Evolutionary conservation across 2,329 filamentous ascomycete species (phyloP).

Genomic region (Didymella pomorum): DNA sequence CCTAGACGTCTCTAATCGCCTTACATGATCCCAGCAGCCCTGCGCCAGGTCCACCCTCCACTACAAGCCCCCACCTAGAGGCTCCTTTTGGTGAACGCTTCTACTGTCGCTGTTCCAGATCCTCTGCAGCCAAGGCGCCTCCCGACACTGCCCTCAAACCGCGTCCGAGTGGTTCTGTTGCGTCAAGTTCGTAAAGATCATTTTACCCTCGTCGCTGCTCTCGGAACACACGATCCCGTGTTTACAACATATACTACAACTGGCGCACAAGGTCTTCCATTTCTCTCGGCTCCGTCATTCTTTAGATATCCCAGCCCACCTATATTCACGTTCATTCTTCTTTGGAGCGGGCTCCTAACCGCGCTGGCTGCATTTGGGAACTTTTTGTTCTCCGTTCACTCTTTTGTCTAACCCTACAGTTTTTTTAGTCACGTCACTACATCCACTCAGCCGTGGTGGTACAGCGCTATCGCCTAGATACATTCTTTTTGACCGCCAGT

Average conservation of each 20-base stretch:
- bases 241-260: constrained; percentile 48
- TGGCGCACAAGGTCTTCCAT: constrained; percentile 42
- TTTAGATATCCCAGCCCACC: constrained; percentile 44
- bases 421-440: constrained; percentile 35
- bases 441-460: constrained; percentile 40
- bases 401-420: constrained; percentile 42
- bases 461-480: constrained; percentile 47
- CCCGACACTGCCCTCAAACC: constrained; percentile 52
- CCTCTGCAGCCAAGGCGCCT: constrained; percentile 53
- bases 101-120: constrained; percentile 52
- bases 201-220: constrained; percentile 40
- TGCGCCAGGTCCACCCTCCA: constrained; percentile 45
- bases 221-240: constrained; percentile 45
- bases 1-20: constrained; percentile 41
- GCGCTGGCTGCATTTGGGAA: constrained; percentile 49
- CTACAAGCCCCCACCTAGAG: constrained; percentile 38
- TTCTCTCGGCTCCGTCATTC: constrained; percentile 52
- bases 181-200: constrained; percentile 45
- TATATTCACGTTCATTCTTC: constrained; percentile 45
- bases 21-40: constrained; percentile 43
- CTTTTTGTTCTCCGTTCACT: constrained; percentile 51
- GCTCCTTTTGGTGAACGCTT: constrained; percentile 51
- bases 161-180: constrained; percentile 48
- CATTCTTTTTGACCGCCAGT: constrained; percentile 42
- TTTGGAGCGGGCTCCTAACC: constrained; percentile 52